Conservation (phyloP, 2,329 filamentous ascomycete genomes). For the Ophiostoma perfectum region DNA sequence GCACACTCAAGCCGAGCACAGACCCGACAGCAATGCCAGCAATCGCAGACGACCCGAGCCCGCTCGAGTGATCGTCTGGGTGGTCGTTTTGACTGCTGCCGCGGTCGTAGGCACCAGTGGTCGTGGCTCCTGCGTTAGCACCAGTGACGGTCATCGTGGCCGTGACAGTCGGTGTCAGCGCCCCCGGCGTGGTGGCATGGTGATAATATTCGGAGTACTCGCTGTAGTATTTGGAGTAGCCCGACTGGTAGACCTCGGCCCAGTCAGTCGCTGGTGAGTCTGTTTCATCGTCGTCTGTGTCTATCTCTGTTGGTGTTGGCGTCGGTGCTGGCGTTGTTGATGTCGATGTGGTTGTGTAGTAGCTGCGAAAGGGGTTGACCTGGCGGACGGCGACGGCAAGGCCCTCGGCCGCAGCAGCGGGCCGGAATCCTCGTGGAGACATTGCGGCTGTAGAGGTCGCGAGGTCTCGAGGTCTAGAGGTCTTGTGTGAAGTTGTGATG, state of each 20-base stretch:
- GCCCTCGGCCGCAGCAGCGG: not conserved
- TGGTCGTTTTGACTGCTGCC: not conserved
- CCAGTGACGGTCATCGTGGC: not conserved
- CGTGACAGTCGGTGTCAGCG: not conserved
- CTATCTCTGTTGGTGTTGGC: not conserved
- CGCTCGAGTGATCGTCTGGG: not conserved
- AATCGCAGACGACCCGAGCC: conserved; percentile 15
- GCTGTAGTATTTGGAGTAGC: conserved; percentile 1
- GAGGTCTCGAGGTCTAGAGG: too few relatives aligned
- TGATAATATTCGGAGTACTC: conserved; percentile 1
- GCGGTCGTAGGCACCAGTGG: not conserved
- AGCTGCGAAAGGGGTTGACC: not conserved
- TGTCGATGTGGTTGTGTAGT: not conserved
- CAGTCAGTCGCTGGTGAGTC: not conserved
- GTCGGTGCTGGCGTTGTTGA: not conserved
- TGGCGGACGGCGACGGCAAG: not conserved
- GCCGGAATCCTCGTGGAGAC: not conserved
- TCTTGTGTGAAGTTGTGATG: too few relatives aligned
- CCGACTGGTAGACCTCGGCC: not conserved
- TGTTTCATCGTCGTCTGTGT: not conserved
- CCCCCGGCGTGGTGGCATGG: not conserved
- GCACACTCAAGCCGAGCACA: not conserved
- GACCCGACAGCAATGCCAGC: conserved; percentile 20
- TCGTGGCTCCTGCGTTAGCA: not conserved
- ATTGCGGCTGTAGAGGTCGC: not conserved